Conservation (phyloP, 2,329 filamentous ascomycete species). For the Fusarium burgessii region DNA sequence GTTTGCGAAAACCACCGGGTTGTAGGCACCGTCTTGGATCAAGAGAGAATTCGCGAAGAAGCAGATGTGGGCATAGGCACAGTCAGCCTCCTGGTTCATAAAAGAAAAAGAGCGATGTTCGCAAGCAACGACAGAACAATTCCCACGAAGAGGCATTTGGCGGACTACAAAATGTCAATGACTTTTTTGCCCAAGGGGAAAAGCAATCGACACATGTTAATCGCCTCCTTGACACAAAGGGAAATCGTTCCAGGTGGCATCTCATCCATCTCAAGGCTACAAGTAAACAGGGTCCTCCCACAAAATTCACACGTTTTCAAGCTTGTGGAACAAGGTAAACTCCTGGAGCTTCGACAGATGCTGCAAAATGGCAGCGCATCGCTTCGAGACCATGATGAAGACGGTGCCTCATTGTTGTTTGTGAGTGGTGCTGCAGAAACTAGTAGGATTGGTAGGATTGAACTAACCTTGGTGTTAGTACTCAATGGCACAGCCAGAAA, state of each 20-base stretch:
- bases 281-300: conserved; percentile 4
- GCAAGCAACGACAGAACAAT: not conserved
- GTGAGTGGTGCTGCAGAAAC: conserved; percentile 13
- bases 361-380: conserved; percentile 23
- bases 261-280: conserved; percentile 4
- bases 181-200: not conserved
- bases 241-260: not conserved
- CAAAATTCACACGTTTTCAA: not conserved
- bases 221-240: not conserved
- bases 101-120: not conserved
- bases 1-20: not conserved
- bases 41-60: not conserved
- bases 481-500: conserved; percentile 1
- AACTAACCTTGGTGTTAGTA: not conserved
- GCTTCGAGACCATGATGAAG: conserved; percentile 38
- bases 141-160: not conserved
- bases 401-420: conserved; percentile 31
- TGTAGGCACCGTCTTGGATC: not conserved
- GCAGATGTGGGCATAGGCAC: not conserved
- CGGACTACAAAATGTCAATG: conserved; percentile 7
- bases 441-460: no score
- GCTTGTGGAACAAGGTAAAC: not conserved
- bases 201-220: conserved; percentile 5
- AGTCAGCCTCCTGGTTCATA: not conserved
- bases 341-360: conserved; percentile 16